These are phyloP conservation scores for Dictyostelium intermedium DNA, from an alignment of 78 protist species.

Conservation along the genomic window DNA sequence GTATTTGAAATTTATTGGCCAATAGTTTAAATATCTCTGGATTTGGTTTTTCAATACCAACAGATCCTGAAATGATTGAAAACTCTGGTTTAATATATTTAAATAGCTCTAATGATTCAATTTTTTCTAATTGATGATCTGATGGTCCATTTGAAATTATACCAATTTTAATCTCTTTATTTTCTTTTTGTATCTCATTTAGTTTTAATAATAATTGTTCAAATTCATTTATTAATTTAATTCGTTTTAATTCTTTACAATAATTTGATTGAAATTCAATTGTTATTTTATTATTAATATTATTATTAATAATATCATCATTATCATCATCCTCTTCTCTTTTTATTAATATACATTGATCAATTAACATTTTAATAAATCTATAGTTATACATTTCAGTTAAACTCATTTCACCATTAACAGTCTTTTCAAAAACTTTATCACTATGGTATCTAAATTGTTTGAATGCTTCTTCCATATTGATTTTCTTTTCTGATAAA, in stretches of 20 bases:
- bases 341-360: background rate
- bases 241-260: background rate
- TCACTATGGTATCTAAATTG: background rate
- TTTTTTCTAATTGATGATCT: background rate
- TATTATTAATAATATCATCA: background rate
- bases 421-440: background rate
- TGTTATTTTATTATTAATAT: background rate
- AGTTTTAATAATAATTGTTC: background rate
- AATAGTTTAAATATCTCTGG: background rate
- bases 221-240: background rate
- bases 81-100: background rate
- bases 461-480: background rate
- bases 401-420: background rate
- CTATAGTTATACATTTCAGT: background rate
- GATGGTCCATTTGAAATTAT: background rate
- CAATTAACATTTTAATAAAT: background rate
- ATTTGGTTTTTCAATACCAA: conserved; percentile 1
- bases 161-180: background rate
- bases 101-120: background rate
- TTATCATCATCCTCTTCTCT: background rate
- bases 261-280: background rate
- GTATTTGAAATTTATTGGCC: background rate
- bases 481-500: background rate
- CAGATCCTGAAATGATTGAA: background rate
- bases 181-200: background rate